phyloP scores from a whole-genome alignment of 352 stramenopile species.

The Hyaloperonospora arabidopsidis region DNA sequence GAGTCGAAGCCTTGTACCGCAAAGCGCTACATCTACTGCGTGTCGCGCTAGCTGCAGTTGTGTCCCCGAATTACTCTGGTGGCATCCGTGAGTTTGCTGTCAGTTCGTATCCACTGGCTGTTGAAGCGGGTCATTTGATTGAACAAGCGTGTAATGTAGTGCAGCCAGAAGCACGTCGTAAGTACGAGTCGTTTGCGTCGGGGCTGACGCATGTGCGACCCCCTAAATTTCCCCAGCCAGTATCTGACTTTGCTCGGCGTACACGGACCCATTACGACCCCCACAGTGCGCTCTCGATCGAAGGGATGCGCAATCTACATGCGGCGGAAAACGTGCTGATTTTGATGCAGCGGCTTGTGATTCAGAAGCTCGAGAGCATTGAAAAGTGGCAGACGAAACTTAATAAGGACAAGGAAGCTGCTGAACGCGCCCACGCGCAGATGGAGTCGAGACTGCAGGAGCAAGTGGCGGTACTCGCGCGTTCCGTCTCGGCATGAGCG shows the following conservation, averaged over 20 bases:
- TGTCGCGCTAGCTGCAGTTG: slow-evolving; percentile 56
- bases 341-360: slow-evolving; percentile 72
- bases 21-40: slow-evolving; percentile 69
- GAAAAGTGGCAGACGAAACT: slow-evolving; percentile 70
- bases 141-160: slow-evolving; percentile 62
- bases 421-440: slow-evolving; percentile 47
- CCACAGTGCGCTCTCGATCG: slow-evolving; percentile 49
- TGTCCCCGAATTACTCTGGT: slow-evolving; percentile 62
- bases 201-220: slow-evolving; percentile 41
- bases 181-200: slow-evolving; percentile 59
- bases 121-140: slow-evolving; percentile 70
- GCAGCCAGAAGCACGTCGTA: slow-evolving; percentile 64
- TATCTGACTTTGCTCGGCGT: slow-evolving; percentile 53
- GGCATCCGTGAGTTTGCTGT: slow-evolving; percentile 69
- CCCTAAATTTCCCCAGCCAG: slow-evolving; percentile 55
- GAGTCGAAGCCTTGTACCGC: slow-evolving; percentile 59
- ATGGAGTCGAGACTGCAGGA: slow-evolving; percentile 64
- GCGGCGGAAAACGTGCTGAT: slow-evolving; percentile 75
- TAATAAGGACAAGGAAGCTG: slow-evolving; percentile 46
- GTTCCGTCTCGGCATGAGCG: slow-evolving; percentile 48
- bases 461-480: slow-evolving; percentile 52
- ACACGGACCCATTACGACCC: slow-evolving; percentile 46
- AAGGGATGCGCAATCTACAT: slow-evolving; percentile 74
- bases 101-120: slow-evolving; percentile 59
- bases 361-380: slow-evolving; percentile 76